A percentile compares a stretch with the other conserved stretches of the same genome.
Evolutionary conservation across 306 rosid genomes (phyloP).

Genomic region (Fragaria iinumae): DNA sequence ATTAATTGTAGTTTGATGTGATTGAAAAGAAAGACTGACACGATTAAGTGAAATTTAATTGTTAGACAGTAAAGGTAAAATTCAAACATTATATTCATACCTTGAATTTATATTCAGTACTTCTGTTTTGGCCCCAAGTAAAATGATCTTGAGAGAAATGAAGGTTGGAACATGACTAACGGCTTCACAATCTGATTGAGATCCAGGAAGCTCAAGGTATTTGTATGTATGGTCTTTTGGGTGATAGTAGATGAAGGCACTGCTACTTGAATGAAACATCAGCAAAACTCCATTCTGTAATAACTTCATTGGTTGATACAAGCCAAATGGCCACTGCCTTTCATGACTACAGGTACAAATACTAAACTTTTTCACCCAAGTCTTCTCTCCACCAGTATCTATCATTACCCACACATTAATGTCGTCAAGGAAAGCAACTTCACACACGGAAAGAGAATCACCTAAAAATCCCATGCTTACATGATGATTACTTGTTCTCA

Average conservation of each 20-base stretch:
- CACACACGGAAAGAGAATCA: conserved; percentile 1
- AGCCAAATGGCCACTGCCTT: conserved; percentile 2
- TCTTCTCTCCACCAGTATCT: neutral
- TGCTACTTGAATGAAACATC: neutral
- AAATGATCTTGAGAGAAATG: conserved; percentile 7
- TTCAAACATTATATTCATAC: neutral
- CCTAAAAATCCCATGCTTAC: conserved; percentile 9
- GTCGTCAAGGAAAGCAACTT: neutral
- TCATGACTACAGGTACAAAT: neutral
- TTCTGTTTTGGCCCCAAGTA: neutral
- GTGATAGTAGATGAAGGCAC: conserved; percentile 8
- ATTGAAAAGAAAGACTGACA: neutral
- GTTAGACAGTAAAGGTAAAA: neutral
- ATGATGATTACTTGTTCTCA: neutral
- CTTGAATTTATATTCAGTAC: conserved; percentile 6
- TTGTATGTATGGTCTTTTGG: neutral
- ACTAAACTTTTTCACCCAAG: neutral
- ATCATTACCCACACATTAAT: conserved; percentile 10
- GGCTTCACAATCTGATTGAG: neutral
- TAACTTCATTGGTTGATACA: conserved; percentile 5
- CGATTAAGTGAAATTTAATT: neutral
- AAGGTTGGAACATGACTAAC: conserved; percentile 16
- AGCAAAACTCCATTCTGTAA: neutral
- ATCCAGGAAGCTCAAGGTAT: neutral
- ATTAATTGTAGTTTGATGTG: neutral